Conservation (phyloP, 805 yeast genomes). For the Candida nanaspora region DNA sequence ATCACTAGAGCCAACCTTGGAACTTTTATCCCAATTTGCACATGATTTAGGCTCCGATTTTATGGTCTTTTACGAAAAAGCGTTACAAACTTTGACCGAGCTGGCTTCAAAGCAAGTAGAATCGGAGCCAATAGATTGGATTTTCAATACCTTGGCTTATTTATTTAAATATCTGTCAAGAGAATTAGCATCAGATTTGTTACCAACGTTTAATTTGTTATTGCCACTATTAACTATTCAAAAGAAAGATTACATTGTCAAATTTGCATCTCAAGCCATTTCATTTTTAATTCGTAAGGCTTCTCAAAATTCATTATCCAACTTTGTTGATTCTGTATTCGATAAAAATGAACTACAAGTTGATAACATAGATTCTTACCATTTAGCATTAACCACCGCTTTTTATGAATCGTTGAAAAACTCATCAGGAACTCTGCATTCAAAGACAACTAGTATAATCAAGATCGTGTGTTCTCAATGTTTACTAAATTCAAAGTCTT, state of each 20-base stretch:
- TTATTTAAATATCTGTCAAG: constrained; percentile 81
- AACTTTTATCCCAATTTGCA: constrained; percentile 73
- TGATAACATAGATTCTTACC: constrained; percentile 32
- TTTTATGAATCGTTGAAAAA: constrained; percentile 71
- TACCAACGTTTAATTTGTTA: constrained; percentile 61
- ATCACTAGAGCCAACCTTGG: constrained; percentile 76
- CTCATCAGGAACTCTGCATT: constrained; percentile 66
- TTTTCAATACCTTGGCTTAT: constrained; percentile 79
- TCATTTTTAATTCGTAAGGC: constrained; percentile 77
- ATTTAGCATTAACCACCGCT: constrained; percentile 50
- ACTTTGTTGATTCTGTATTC: constrained; percentile 33
- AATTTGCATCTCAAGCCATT: constrained; percentile 87
- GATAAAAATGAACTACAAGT: constrained; percentile 23
- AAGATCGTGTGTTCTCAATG: constrained; percentile 23
- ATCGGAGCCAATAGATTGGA: constrained; percentile 68
- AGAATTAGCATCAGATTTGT: constrained; percentile 51
- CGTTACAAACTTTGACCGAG: constrained; percentile 44
- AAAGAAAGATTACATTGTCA: constrained; percentile 54
- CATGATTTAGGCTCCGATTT: constrained; percentile 93
- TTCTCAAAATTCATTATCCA: constrained; percentile 35
- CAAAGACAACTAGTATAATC: constrained; percentile 53
- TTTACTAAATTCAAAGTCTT: constrained; percentile 16
- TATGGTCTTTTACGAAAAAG: constrained; percentile 48
- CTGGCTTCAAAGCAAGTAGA: constrained; percentile 44
- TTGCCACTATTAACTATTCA: constrained; percentile 56